phyloP scores from a whole-genome alignment of 768 basidiomycete genomes.

The Termitomyces sp. region DNA sequence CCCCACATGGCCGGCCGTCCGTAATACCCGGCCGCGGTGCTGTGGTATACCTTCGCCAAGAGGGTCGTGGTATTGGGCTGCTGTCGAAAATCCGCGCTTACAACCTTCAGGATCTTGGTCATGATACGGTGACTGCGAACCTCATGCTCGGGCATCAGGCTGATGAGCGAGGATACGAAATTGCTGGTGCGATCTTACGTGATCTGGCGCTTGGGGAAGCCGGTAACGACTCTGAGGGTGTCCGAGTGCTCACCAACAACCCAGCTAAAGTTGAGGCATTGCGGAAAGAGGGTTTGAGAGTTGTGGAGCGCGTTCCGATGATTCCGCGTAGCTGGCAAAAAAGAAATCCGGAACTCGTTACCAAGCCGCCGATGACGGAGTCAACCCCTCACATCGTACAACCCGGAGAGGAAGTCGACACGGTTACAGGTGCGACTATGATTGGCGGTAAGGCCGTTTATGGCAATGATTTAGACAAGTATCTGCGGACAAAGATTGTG shows the following conservation, averaged over 20 bases:
- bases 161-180: constrained; percentile 90
- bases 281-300: constrained; percentile 74
- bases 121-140: constrained; percentile 99
- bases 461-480: constrained; percentile 90
- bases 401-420: constrained; percentile 32
- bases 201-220: constrained; percentile 75
- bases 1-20: constrained; percentile 26
- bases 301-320: constrained; percentile 90
- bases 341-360: constrained; percentile 30
- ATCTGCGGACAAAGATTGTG: constrained; percentile 92
- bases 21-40: constrained; percentile 84
- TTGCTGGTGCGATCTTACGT: constrained; percentile 85
- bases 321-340: constrained; percentile 86
- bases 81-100: constrained; percentile 96
- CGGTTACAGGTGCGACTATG: constrained; percentile 66
- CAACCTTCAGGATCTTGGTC: constrained; percentile 95
- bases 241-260: constrained; percentile 92
- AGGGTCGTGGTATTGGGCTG: constrained; percentile 95
- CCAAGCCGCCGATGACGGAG: constrained; percentile 18
- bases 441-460: constrained; percentile 75
- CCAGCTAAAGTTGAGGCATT: constrained; percentile 94
- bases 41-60: constrained; percentile 93
- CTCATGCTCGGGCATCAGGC: constrained; percentile 92
- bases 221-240: constrained; percentile 38
- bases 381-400: constrained; percentile 18